Evolutionary conservation across 2,329 filamentous ascomycete genomes (phyloP).

Genomic region (Talaromyces sp.): DNA sequence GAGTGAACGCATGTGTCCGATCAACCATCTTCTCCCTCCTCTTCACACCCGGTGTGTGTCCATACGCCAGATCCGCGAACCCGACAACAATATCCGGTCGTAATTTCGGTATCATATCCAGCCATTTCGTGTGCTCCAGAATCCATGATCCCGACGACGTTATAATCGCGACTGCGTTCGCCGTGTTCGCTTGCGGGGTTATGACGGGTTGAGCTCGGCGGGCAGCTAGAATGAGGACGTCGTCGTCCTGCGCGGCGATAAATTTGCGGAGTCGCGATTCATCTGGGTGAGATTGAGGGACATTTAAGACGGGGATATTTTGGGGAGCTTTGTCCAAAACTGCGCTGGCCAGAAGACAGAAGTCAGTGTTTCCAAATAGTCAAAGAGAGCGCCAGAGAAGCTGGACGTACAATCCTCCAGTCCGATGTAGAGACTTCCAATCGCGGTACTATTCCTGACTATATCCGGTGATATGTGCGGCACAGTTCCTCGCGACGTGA

Average conservation of each 20-base stretch:
- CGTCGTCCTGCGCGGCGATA: slow-evolving; percentile 64
- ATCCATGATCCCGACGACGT: slow-evolving; percentile 82
- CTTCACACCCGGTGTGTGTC: slow-evolving; percentile 62
- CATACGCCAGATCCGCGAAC: slow-evolving; percentile 68
- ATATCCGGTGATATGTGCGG: slow-evolving; percentile 90
- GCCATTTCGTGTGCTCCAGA: slow-evolving; percentile 67
- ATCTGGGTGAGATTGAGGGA: slow-evolving; percentile 37
- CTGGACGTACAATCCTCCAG: slow-evolving; percentile 81
- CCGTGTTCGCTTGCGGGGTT: slow-evolving; percentile 65
- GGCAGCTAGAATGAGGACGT: slow-evolving; percentile 69
- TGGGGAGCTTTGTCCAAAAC: slow-evolving; percentile 58
- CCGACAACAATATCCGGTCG: slow-evolving; percentile 77
- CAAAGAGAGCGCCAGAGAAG: not conserved
- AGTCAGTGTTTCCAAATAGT: slow-evolving; percentile 60
- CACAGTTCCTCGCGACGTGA: slow-evolving; percentile 77
- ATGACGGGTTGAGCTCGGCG: slow-evolving; percentile 73
- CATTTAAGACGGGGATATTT: slow-evolving; percentile 52
- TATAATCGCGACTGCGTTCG: slow-evolving; percentile 68
- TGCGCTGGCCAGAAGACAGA: slow-evolving; percentile 45
- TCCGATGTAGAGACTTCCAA: slow-evolving; percentile 72
- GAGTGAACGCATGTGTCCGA: slow-evolving; percentile 77
- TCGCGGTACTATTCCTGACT: slow-evolving; percentile 60
- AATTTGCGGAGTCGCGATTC: slow-evolving; percentile 69
- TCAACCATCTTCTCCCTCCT: slow-evolving; percentile 79
- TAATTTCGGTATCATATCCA: slow-evolving; percentile 60